phyloP scores from a whole-genome alignment of 1,284 basidiomycete genomes.

The Cutaneotrichosporon mucoides region DNA sequence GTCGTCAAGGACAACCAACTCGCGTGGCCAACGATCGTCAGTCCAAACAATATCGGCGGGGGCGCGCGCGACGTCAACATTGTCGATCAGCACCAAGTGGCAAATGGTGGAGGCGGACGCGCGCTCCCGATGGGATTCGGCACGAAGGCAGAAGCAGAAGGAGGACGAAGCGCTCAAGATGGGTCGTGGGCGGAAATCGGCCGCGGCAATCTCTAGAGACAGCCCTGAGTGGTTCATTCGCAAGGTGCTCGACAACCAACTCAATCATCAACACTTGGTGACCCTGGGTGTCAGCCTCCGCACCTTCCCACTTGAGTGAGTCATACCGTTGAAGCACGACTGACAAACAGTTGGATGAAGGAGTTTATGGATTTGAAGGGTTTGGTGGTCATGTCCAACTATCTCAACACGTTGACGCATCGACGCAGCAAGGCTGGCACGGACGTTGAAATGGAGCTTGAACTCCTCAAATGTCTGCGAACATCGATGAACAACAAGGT shows the following conservation, averaged over 20 bases:
- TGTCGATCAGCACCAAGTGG: slow-evolving; percentile 87
- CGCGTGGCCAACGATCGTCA: slow-evolving; percentile 8
- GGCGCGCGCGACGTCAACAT: slow-evolving; percentile 39
- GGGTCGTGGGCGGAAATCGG: slow-evolving; percentile 52
- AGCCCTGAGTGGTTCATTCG: slow-evolving; percentile 63
- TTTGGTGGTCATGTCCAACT: slow-evolving; percentile 78
- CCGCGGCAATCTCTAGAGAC: slow-evolving; percentile 53
- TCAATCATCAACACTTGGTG: slow-evolving; percentile 30
- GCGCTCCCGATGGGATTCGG: slow-evolving; percentile 65
- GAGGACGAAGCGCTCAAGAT: slow-evolving; percentile 55
- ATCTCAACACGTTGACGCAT: slow-evolving; percentile 57
- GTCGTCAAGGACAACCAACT: slow-evolving; percentile 20
- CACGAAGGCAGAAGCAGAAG: slow-evolving; percentile 57
- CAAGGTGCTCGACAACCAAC: slow-evolving; percentile 37
- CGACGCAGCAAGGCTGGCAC: slow-evolving; percentile 59
- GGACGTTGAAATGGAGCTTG: slow-evolving; percentile 75
- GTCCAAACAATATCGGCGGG: slow-evolving; percentile 21
- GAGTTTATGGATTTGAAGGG: slow-evolving; percentile 75
- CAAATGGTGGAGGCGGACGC: slow-evolving; percentile 80
- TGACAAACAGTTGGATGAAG: slow-evolving; percentile 65
- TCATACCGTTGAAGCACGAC: slow-evolving; percentile 15
- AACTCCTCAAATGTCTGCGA: slow-evolving; percentile 82
- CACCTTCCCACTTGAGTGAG: slow-evolving; percentile 72
- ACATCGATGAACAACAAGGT: slow-evolving; percentile 76
- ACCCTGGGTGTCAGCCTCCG: slow-evolving; percentile 55